A percentile compares a stretch with the other conserved stretches of the same genome.
Conservation (phyloP, 2,329 filamentous ascomycete genomes). For the Dactylellina drechsleri region DNA sequence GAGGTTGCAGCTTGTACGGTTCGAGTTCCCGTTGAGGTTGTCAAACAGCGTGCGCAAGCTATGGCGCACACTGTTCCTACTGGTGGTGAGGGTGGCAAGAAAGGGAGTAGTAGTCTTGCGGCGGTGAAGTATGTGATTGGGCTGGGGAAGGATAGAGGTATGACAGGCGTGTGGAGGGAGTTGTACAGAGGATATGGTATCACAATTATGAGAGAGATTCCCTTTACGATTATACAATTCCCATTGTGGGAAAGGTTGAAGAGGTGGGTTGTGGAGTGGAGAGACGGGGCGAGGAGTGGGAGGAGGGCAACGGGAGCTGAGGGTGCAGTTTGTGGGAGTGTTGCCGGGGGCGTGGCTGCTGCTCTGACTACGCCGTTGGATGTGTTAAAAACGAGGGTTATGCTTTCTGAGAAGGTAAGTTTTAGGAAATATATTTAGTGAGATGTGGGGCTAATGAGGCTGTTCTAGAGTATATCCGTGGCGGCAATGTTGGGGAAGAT, state of each 20-base stretch:
- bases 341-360: slow-evolving; percentile 85
- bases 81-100: slow-evolving; percentile 6
- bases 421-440: background rate
- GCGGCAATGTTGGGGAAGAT: slow-evolving; percentile 55
- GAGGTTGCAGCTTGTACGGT: slow-evolving; percentile 93
- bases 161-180: slow-evolving; percentile 75
- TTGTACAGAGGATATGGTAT: slow-evolving; percentile 92
- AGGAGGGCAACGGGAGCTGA: slow-evolving; percentile 74
- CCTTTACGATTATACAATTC: slow-evolving; percentile 97
- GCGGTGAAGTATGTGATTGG: slow-evolving; percentile 43
- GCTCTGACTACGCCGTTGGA: slow-evolving; percentile 91
- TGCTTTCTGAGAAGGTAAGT: slow-evolving; percentile 82
- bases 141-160: slow-evolving; percentile 37
- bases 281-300: slow-evolving; percentile 58
- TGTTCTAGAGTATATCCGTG: slow-evolving; percentile 50
- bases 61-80: background rate
- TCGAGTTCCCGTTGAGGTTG: slow-evolving; percentile 91
- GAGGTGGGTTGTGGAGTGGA: slow-evolving; percentile 68
- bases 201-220: slow-evolving; percentile 93
- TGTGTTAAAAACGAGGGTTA: slow-evolving; percentile 95
- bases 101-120: slow-evolving; percentile 9
- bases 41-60: slow-evolving; percentile 96
- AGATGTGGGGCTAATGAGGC: background rate
- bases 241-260: slow-evolving; percentile 96
- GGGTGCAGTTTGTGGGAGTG: slow-evolving; percentile 83